Conservation (phyloP, 257 asterid genomes). For the Apocynum venetum region DNA sequence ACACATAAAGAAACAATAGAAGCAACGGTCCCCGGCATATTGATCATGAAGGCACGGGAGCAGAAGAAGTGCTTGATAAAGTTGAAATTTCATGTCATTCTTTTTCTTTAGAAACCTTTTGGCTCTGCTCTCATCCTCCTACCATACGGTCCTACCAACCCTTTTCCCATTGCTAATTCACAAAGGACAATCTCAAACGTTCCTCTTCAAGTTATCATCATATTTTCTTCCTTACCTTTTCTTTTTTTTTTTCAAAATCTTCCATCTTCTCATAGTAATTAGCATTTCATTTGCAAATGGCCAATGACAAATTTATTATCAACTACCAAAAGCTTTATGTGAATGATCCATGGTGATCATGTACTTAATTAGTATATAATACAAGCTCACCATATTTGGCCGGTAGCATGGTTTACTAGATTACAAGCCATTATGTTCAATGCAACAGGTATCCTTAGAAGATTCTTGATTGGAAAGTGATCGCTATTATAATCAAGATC, state of each 20-base stretch:
- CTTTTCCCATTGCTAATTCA: constrained; percentile 25
- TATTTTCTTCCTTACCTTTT: background rate
- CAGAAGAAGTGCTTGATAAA: constrained; percentile 49
- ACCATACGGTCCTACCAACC: constrained; percentile 19
- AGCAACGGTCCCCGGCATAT: constrained; percentile 29
- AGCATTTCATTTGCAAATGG: constrained; percentile 5
- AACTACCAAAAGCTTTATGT: background rate
- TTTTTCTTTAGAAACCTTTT: constrained; percentile 30
- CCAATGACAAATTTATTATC: background rate
- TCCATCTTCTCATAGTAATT: constrained; percentile 7
- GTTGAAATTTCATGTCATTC: constrained; percentile 46
- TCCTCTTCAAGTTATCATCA: constrained; percentile 24
- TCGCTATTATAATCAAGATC: constrained; percentile 27
- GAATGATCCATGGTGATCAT: background rate
- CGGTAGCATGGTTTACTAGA: constrained; percentile 30
- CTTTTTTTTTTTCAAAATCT: too few species aligned
- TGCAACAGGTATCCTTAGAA: background rate
- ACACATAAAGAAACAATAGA: background rate
- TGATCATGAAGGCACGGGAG: constrained; percentile 38
- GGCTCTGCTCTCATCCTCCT: background rate
- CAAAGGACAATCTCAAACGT: constrained; percentile 44
- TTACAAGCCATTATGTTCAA: constrained; percentile 32
- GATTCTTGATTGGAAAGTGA: constrained; percentile 46
- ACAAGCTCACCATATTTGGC: constrained; percentile 21
- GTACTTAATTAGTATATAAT: background rate